Conservation (phyloP, 2,329 filamentous ascomycete species). For the Colletotrichum neosansevieriae region DNA sequence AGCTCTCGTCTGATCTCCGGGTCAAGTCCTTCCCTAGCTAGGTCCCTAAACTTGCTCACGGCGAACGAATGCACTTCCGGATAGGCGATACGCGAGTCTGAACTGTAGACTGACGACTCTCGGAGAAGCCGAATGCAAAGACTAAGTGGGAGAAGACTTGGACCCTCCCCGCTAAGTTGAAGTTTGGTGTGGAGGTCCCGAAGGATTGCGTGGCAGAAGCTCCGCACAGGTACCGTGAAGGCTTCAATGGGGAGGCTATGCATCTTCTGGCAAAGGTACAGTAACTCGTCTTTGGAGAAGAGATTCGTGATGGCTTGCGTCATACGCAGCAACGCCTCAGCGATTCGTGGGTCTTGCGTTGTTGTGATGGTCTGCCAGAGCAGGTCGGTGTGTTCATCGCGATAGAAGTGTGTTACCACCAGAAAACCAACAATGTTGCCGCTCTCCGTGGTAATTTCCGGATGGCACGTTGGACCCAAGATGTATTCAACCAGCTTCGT, state of each 20-base stretch:
- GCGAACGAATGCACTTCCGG: slow-evolving; percentile 75
- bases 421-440: slow-evolving; percentile 90
- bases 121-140: slow-evolving; percentile 76
- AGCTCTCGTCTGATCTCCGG: slow-evolving; percentile 69
- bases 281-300: slow-evolving; percentile 61
- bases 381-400: slow-evolving; percentile 77
- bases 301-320: slow-evolving; percentile 61
- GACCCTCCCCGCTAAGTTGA: slow-evolving; percentile 49
- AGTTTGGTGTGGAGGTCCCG: slow-evolving; percentile 60
- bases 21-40: slow-evolving; percentile 69
- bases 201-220: slow-evolving; percentile 71
- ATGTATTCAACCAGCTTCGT: slow-evolving; percentile 87
- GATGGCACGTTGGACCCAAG: slow-evolving; percentile 90
- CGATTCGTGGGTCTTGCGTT: slow-evolving; percentile 86
- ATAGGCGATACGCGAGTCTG: slow-evolving; percentile 67
- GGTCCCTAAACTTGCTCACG: slow-evolving; percentile 67
- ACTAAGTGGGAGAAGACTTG: slow-evolving; percentile 60
- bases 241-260: slow-evolving; percentile 71
- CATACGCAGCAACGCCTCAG: slow-evolving; percentile 82
- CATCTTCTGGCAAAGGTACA: slow-evolving; percentile 80
- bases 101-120: slow-evolving; percentile 72
- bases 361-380: slow-evolving; percentile 87
- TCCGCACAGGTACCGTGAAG: slow-evolving; percentile 72
- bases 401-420: slow-evolving; percentile 81
- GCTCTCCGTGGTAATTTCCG: slow-evolving; percentile 85